A percentile compares a stretch with the other conserved stretches of the same genome.
phyloP scores from a whole-genome alignment of 352 stramenopile species.

The Pythium guiyangense region DNA sequence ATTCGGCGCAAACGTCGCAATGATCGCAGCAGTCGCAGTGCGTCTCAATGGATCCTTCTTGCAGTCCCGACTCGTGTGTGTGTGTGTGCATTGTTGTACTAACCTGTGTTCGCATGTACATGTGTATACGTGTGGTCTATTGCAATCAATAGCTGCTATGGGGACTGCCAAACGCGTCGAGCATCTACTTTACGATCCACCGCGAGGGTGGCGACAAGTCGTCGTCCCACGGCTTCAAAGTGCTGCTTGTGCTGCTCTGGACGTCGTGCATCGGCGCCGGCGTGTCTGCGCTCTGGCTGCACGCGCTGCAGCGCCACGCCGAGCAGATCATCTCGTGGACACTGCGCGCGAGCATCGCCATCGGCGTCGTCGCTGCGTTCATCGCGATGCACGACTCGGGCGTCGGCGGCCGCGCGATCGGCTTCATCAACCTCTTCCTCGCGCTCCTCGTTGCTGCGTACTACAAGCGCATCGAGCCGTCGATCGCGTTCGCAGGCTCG shows the following conservation, averaged over 20 bases:
- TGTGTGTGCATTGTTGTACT: background rate
- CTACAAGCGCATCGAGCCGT: constrained; percentile 52
- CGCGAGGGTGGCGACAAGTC: constrained; percentile 26
- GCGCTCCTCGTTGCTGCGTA: constrained; percentile 56
- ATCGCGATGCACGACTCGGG: constrained; percentile 70
- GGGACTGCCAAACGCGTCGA: constrained; percentile 67
- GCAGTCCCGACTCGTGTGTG: background rate
- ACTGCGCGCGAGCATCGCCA: constrained; percentile 55
- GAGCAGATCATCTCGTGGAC: constrained; percentile 69
- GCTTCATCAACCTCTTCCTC: constrained; percentile 82
- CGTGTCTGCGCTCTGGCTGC: constrained; percentile 72
- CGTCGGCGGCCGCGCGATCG: constrained; percentile 69
- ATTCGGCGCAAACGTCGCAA: constrained; percentile 57
- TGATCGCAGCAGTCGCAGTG: constrained; percentile 58
- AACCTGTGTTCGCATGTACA: too few species aligned
- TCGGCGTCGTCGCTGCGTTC: constrained; percentile 38
- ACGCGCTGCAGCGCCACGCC: constrained; percentile 71
- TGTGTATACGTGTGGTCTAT: background rate
- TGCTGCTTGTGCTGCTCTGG: constrained; percentile 61
- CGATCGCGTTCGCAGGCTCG: constrained; percentile 77
- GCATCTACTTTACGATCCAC: constrained; percentile 80
- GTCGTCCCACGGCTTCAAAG: constrained; percentile 65
- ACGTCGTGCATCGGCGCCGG: constrained; percentile 61
- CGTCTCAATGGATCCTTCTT: background rate
- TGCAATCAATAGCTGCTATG: constrained; percentile 45